phyloP scores from a whole-genome alignment of 1,284 basidiomycete species.

The Exsudoporus floridanus region DNA sequence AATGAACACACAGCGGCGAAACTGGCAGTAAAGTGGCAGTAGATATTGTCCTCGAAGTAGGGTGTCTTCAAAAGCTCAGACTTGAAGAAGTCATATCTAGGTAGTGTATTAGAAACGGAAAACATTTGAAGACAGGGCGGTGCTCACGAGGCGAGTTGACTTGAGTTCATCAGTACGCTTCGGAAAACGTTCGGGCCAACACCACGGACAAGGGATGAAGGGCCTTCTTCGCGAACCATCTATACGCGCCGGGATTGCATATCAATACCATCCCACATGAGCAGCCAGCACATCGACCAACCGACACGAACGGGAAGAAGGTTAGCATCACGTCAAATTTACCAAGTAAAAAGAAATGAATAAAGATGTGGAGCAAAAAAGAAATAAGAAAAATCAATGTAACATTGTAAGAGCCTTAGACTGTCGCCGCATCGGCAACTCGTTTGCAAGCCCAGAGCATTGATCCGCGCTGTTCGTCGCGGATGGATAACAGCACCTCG shows the following conservation, averaged over 20 bases:
- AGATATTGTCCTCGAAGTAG: slow-evolving; percentile 79
- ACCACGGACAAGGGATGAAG: slow-evolving; percentile 74
- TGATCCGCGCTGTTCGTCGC: neutral
- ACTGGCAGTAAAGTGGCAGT: slow-evolving; percentile 80
- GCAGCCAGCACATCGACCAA: neutral
- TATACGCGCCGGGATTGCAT: slow-evolving; percentile 30
- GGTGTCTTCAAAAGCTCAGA: slow-evolving; percentile 66
- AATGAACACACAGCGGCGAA: slow-evolving; percentile 68
- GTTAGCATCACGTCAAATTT: slow-evolving; percentile 5
- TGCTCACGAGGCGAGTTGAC: slow-evolving; percentile 71
- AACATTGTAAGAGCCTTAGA: neutral
- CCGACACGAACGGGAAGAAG: neutral
- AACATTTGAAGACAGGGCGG: neutral
- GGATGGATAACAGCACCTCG: neutral
- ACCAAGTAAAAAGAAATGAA: neutral
- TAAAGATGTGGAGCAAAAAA: neutral
- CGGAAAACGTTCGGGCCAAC: slow-evolving; percentile 84
- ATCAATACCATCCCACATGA: neutral
- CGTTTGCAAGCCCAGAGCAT: neutral
- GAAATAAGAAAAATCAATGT: neutral
- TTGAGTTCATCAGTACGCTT: slow-evolving; percentile 88
- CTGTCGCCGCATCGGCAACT: neutral
- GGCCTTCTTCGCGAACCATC: slow-evolving; percentile 86
- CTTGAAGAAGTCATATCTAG: slow-evolving; percentile 90
- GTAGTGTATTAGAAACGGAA: neutral